A percentile compares a stretch with the other conserved stretches of the same genome.
phyloP scores from a whole-genome alignment of 768 basidiomycete species.

The Sporobolomyces roseus region DNA sequence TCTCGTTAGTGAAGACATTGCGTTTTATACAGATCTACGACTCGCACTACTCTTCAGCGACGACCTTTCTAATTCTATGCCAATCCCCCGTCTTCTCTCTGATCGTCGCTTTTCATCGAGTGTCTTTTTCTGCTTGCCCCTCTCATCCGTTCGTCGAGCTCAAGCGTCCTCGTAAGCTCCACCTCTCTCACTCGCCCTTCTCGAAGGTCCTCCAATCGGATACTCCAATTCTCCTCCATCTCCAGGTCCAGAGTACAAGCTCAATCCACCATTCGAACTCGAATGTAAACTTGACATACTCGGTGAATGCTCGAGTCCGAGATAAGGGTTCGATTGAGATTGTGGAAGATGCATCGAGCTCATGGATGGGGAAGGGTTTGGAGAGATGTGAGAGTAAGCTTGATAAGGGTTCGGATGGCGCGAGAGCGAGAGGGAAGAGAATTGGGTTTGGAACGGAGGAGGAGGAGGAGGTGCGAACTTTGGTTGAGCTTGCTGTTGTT shows the following conservation, averaged over 20 bases:
- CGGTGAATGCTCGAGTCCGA: too few species aligned
- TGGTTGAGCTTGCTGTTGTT: neutral
- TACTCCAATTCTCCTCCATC: conserved; percentile 2
- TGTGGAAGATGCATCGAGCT: too few species aligned
- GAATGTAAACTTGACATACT: too few species aligned
- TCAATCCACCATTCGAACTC: neutral
- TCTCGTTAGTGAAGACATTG: too few species aligned
- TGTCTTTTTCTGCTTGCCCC: neutral
- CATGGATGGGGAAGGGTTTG: neutral
- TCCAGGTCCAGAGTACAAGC: neutral
- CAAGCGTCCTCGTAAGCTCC: too few species aligned
- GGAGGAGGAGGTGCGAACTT: neutral
- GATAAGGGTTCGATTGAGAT: too few species aligned
- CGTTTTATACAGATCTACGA: too few species aligned
- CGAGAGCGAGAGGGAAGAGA: too few species aligned
- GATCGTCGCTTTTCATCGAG: too few species aligned
- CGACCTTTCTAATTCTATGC: neutral
- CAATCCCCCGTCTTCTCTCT: neutral
- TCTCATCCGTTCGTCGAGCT: neutral
- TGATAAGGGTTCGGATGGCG: neutral
- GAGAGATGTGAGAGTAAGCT: too few species aligned
- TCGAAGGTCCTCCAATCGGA: conserved; percentile 8
- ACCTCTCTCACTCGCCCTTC: too few species aligned
- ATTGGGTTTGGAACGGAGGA: neutral
- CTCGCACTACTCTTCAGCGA: too few species aligned